Conservation (phyloP, 768 basidiomycete genomes). For the Galerina sulciceps region DNA sequence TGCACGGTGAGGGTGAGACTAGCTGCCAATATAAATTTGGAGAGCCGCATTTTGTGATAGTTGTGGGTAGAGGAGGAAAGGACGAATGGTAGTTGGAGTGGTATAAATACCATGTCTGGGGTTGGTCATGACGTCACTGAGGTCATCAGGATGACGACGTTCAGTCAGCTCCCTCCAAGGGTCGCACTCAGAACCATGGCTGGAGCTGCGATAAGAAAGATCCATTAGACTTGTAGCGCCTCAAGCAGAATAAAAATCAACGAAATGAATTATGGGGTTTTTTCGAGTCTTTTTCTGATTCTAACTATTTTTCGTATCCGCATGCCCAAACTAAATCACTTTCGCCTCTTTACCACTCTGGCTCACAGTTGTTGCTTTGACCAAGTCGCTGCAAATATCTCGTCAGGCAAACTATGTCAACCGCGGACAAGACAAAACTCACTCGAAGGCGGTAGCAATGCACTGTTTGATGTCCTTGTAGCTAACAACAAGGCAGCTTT, state of each 20-base stretch:
- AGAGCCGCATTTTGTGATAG: constrained; percentile 24
- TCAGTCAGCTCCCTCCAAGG: not conserved
- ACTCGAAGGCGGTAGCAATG: constrained; percentile 85
- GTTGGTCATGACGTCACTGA: constrained; percentile 22
- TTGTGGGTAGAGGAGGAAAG: not conserved
- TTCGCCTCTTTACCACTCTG: constrained; percentile 16
- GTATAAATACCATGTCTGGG: constrained; percentile 25
- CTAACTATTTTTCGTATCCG: constrained; percentile 60
- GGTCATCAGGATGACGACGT: constrained; percentile 17
- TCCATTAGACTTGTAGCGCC: not conserved
- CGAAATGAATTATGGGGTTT: constrained; percentile 42
- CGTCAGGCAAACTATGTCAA: not conserved
- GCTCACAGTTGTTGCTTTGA: constrained; percentile 32
- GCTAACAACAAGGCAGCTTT: constrained; percentile 91
- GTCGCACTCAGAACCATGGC: not conserved
- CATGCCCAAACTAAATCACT: constrained; percentile 7
- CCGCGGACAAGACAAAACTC: constrained; percentile 28
- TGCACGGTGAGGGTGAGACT: constrained; percentile 38
- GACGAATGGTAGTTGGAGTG: not conserved
- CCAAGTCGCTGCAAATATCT: constrained; percentile 48
- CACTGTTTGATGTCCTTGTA: constrained; percentile 91
- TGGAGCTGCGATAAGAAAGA: not conserved
- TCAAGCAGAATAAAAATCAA: constrained; percentile 12
- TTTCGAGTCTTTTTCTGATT: constrained; percentile 69
- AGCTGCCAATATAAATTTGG: constrained; percentile 23